These are phyloP conservation scores for Metschnikowia lachancei DNA, from an alignment of 805 yeast genomes.

Conservation along the genomic window DNA sequence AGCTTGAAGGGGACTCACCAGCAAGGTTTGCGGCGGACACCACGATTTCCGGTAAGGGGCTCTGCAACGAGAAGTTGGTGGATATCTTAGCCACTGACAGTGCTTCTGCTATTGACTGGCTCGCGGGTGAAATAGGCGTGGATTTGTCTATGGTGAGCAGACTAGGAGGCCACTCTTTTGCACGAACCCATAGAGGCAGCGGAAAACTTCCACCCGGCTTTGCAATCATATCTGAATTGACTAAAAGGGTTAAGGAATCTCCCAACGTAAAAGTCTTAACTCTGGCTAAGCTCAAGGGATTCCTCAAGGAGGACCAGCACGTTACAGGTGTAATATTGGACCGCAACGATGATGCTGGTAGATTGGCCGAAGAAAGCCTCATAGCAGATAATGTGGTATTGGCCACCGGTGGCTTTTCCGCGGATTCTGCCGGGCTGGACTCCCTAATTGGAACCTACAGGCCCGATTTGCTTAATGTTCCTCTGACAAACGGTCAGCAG, in stretches of 20 bases:
- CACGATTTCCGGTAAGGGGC: conserved; percentile 32
- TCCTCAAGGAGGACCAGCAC: conserved; percentile 26
- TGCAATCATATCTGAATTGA: conserved; percentile 50
- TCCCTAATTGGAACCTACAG: conserved; percentile 39
- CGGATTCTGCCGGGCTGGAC: conserved; percentile 36
- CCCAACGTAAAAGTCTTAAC: conserved; percentile 21
- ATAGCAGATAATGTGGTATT: conserved; percentile 36
- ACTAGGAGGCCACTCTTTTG: conserved; percentile 41
- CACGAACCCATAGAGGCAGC: conserved; percentile 40
- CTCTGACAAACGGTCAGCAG: conserved; percentile 56
- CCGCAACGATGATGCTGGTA: conserved; percentile 21
- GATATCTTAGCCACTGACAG: conserved; percentile 27
- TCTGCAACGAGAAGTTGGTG: conserved; percentile 27
- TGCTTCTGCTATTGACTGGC: conserved; percentile 34
- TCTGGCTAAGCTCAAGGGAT: conserved; percentile 18
- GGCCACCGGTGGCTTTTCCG: conserved; percentile 61
- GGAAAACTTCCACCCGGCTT: conserved; percentile 57
- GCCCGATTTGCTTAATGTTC: conserved; percentile 45
- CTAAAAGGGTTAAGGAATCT: conserved; percentile 35
- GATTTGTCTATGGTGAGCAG: conserved; percentile 33
- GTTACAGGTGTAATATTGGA: conserved; percentile 41
- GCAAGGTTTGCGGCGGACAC: conserved; percentile 32
- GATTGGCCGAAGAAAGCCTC: background rate
- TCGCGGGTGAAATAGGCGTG: conserved; percentile 24
- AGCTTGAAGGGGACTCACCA: conserved; percentile 25